Base-by-base conservation (phyloP, 2,329 filamentous ascomycete species). In the Trichothecium sympodiale region DNA sequence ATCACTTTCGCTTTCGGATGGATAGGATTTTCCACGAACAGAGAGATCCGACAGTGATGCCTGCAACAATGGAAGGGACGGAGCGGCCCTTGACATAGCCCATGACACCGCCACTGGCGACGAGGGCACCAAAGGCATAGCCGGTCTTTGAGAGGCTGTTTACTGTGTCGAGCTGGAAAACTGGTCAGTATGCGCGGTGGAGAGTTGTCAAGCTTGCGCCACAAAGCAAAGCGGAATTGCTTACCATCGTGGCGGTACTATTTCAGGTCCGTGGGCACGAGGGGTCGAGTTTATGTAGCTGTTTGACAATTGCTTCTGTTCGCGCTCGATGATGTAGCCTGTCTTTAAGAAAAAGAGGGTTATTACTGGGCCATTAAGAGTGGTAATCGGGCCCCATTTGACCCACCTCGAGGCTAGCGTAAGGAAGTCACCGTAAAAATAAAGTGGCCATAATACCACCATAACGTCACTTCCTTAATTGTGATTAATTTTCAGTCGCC, bases 41-140 rank as follows among this genome's bases (percentile, higher is more conserved):
- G 14, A 77, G 55, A 12, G 69, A 46, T 34, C 91, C 91, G 45
- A 98, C 87, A 25, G 80, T 79, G 46, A 85, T 67, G 35, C 91
- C 91, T 12, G 91, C 91, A 10, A 75, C 77, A 47, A 96, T 71
- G 10, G 87, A 94, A 27, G 89, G 89, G 34, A 94, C 57, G 17
- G 88, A 96, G 40, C 85, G 75, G 1, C 88, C 91, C 55, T 80
- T 79, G 31, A 80, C 67, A 61, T 86, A 98, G 53, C 91, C 91
- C 53, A 83, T 82, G 41, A 84, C 80, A 44, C 91, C 91, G 49
- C 91, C 91, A 38, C 81, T 71, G 35, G 88, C 86, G 39, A 88
- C 95, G 40, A 96, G 69, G 44, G 77, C 69, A 41, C 83, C 84
- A 51, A 96, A 77, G 51, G 83, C 56, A 58, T 80, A 84, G 44